These are phyloP conservation scores for Chlamydomonas eustigma DNA, from an alignment of 139 green algal genomes.

Conservation along the genomic window DNA sequence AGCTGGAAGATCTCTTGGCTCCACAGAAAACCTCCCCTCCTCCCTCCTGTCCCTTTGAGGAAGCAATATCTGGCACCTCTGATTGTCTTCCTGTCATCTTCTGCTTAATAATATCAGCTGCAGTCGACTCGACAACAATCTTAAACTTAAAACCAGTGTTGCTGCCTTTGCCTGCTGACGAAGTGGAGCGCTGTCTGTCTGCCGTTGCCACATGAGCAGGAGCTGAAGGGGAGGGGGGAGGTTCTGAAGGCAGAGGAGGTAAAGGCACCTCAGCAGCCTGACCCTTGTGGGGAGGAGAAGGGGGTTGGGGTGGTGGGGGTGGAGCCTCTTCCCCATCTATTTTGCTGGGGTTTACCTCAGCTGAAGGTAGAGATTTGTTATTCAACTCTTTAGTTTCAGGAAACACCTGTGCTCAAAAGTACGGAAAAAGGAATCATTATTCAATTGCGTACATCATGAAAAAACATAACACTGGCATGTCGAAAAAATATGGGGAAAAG, in stretches of 20 bases:
- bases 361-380: too few relatives aligned
- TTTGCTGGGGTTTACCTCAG: too few relatives aligned
- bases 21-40: not conserved
- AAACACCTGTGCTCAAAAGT: too few relatives aligned
- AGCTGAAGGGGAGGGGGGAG: not conserved
- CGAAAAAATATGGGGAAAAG: too few relatives aligned
- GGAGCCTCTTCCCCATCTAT: not conserved
- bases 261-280: not conserved
- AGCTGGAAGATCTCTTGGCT: not conserved
- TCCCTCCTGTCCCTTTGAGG: not conserved
- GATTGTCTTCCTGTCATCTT: not conserved
- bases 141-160: slow-evolving; percentile 25
- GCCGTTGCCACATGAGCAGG: not conserved
- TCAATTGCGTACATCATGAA: too few relatives aligned
- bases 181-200: not conserved
- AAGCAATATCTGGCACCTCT: not conserved
- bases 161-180: not conserved
- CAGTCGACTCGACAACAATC: slow-evolving; percentile 35
- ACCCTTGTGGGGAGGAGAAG: not conserved
- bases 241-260: not conserved
- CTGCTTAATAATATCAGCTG: slow-evolving; percentile 9
- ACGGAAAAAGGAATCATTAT: too few relatives aligned
- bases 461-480: too few relatives aligned
- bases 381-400: too few relatives aligned
- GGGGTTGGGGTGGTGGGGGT: not conserved